phyloP scores from a whole-genome alignment of 1,284 basidiomycete species.

The Pseudozyma flocculosa region DNA sequence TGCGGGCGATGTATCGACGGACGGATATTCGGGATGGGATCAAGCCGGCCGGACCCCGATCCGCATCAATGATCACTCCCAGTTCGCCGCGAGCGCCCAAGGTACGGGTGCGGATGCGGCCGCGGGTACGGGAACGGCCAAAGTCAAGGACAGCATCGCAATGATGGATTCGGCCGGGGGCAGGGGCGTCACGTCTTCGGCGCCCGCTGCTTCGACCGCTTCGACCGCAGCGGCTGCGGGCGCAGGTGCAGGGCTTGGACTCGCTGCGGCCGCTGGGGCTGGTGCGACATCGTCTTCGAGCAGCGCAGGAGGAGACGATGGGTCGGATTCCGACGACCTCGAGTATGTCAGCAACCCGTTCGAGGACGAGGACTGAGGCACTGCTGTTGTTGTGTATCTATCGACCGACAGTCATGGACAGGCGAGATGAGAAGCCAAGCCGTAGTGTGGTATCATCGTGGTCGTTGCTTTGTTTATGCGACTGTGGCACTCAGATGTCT shows the following conservation, averaged over 20 bases:
- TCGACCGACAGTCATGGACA: too few species aligned
- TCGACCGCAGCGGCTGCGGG: too few species aligned
- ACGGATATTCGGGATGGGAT: conserved; percentile 32
- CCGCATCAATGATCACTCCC: conserved; percentile 32
- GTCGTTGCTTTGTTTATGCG: too few species aligned
- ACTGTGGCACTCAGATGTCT: conserved; percentile 5
- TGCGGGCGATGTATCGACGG: too few species aligned
- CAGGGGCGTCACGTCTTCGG: conserved; percentile 24
- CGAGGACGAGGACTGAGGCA: conserved; percentile 51
- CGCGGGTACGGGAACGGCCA: too few species aligned
- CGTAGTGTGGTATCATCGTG: too few species aligned
- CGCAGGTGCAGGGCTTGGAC: conserved; percentile 2
- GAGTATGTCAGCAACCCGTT: conserved; percentile 51
- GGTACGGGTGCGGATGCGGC: too few species aligned
- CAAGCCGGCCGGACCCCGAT: conserved; percentile 38
- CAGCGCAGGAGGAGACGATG: conserved; percentile 18
- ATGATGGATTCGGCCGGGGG: conserved; percentile 34
- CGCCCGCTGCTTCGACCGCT: too few species aligned
- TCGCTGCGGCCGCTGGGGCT: conserved; percentile 3
- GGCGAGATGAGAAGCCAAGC: too few species aligned
- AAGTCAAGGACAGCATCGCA: conserved; percentile 16
- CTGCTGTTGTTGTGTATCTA: too few species aligned
- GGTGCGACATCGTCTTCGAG: background rate
- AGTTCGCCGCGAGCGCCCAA: too few species aligned
- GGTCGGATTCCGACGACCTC: conserved; percentile 38